phyloP scores from a whole-genome alignment of 257 asterid species.

The Nyctanthes arbortristis region DNA sequence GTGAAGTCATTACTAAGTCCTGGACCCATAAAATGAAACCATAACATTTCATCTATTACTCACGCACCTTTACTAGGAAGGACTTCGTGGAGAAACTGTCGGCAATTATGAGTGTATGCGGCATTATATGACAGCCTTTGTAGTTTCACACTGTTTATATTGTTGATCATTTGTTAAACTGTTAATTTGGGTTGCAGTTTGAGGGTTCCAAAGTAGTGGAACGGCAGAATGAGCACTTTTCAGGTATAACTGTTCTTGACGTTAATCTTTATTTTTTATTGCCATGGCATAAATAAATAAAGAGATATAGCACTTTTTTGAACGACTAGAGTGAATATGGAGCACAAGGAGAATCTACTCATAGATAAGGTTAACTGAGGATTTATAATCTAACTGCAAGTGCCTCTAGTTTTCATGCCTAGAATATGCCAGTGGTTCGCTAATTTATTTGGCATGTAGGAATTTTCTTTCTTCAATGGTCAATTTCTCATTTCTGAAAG shows the following conservation, averaged over 20 bases:
- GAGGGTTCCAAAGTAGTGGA: slow-evolving; percentile 73
- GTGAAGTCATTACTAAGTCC: neutral
- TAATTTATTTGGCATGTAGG: too few species aligned
- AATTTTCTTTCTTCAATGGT: neutral
- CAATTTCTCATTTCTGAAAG: neutral
- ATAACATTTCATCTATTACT: neutral
- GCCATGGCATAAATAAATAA: neutral
- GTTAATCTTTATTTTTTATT: neutral
- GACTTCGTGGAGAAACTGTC: neutral
- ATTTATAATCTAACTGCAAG: neutral
- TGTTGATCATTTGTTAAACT: slow-evolving; percentile 15
- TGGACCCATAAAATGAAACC: neutral
- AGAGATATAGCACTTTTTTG: neutral
- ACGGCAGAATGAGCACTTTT: slow-evolving; percentile 71
- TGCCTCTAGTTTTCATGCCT: neutral
- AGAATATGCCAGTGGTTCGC: neutral
- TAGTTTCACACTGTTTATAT: neutral
- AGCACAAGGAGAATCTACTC: neutral
- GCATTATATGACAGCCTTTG: neutral
- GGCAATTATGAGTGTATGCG: neutral
- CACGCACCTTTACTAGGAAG: neutral
- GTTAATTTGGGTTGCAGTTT: slow-evolving; percentile 48
- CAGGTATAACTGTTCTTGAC: slow-evolving; percentile 43
- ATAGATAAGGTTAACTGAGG: neutral
- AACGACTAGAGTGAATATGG: neutral